Evolutionary conservation across 345 rosid genomes (phyloP).

Genomic region (Kandelia obovata): DNA sequence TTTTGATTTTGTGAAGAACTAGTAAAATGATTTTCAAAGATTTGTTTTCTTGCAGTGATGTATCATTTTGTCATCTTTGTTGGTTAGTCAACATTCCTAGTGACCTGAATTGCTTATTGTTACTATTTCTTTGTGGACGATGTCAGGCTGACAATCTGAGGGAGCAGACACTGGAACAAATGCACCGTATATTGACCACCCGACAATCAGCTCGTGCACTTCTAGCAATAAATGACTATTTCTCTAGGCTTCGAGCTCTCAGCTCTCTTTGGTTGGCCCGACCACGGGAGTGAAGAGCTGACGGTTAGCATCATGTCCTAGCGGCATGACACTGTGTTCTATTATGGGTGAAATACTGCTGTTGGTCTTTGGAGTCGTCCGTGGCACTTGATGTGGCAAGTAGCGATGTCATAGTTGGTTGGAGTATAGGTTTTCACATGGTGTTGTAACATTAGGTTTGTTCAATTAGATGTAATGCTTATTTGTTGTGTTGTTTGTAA

Average conservation of each 20-base stretch:
- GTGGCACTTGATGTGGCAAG: background rate
- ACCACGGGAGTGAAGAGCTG: conserved; percentile 34
- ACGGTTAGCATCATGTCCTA: background rate
- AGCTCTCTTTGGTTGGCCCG: conserved; percentile 90
- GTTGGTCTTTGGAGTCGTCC: background rate
- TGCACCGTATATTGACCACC: conserved; percentile 54
- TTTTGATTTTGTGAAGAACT: no score
- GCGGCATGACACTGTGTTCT: background rate
- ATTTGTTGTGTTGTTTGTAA: conserved; percentile 27
- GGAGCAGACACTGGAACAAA: conserved; percentile 71
- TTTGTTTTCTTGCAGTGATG: no score
- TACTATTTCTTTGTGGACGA: conserved; percentile 5
- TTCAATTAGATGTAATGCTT: conserved; percentile 20
- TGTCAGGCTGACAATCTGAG: conserved; percentile 33
- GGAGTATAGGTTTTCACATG: conserved; percentile 17
- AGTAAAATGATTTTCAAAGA: no score
- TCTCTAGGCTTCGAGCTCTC: conserved; percentile 82
- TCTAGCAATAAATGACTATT: conserved; percentile 72
- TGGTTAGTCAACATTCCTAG: background rate
- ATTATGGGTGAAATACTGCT: background rate
- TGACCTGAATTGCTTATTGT: background rate
- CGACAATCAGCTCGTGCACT: conserved; percentile 82
- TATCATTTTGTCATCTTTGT: background rate
- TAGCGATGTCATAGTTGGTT: conserved; percentile 10
- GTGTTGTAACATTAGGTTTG: conserved; percentile 23